Base-by-base conservation (phyloP, 768 basidiomycete genomes). In the Mycena amicta region DNA sequence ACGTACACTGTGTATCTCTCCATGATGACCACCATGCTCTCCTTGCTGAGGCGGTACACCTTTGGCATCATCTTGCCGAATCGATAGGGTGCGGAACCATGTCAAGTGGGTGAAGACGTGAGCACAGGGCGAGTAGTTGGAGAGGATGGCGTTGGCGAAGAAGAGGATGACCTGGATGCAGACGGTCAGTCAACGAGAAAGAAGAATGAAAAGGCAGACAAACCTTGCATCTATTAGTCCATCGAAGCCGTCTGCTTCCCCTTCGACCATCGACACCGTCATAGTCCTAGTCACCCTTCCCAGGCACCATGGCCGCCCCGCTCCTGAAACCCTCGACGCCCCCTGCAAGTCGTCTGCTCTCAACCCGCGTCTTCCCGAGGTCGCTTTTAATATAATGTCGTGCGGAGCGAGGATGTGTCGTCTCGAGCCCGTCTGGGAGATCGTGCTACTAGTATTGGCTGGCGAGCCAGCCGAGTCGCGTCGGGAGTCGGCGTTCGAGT, bases 61-160 rank as follows among this genome's bases (percentile, higher is more conserved):
- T 90, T 88, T 28, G 91, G 92, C 82, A 89, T 92, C 85, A 93
- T 86, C 75, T 93, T 93, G 0, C 91, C 90, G 70, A 93, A 93
- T 41, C 91, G 76, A 66, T 92, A 92, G 41, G 90, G 54, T 55
- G 50, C 43, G 55, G 52, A 60, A 47, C 54, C 55, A 56, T 2
- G 52, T 53, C 25, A 63, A 58, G 49, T 60, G 30, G 41, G 40
- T 37, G 55, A 63, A 60, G 40, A 63, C n/a, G 58, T 60, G 58
- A 8, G 55, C 52, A 33, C 16, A 15, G 47, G 60, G 52, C 18
- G 62, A 57, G 49, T 57, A 63, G 31, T 13, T 2, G 13, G 52
- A 13, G 23, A 60, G 40, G 52, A 60, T 25, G 52, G 26, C 27
- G 50, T 63, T 63, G 40, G 58, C 53, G 47, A 52, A 1, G 52